A percentile compares a stretch with the other conserved stretches of the same genome.
Evolutionary conservation across 768 basidiomycete genomes (phyloP).

Genomic region (Collybiopsis confluens): DNA sequence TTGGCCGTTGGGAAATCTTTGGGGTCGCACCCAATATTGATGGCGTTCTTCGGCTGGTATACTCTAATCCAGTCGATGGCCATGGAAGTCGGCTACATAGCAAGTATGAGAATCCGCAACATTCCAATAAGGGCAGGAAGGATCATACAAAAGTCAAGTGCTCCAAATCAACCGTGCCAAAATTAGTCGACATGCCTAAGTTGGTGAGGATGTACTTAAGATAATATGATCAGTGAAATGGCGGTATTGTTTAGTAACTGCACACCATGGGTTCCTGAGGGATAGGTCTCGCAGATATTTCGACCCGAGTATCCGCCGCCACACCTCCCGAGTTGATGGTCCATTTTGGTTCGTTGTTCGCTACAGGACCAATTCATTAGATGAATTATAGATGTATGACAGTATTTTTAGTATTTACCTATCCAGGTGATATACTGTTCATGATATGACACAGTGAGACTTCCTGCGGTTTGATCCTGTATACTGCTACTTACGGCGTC

Average conservation of each 20-base stretch:
- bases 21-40: constrained; percentile 87
- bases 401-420: too few species aligned
- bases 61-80: constrained; percentile 85
- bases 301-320: constrained; percentile 45
- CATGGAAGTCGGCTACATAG: constrained; percentile 21
- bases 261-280: constrained; percentile 81
- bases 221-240: constrained; percentile 4
- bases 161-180: constrained; percentile 65
- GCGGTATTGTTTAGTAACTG: background rate
- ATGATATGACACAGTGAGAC: background rate
- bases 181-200: constrained; percentile 80
- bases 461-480: background rate
- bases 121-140: too few species aligned
- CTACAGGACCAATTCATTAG: too few species aligned
- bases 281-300: constrained; percentile 66
- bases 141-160: constrained; percentile 49
- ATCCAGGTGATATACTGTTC: constrained; percentile 79
- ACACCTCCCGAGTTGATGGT: constrained; percentile 62
- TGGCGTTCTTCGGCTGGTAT: constrained; percentile 68
- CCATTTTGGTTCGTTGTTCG: constrained; percentile 61
- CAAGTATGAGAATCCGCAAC: too few species aligned
- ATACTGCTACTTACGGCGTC: constrained; percentile 47
- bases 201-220: constrained; percentile 78
- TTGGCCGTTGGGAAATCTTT: constrained; percentile 68
- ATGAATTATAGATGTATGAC: too few species aligned